Evolutionary conservation across 1,139 yeast species (phyloP), one percentile per base, ranked within the genome.

Genomic region (Spathaspora sp.): DNA sequence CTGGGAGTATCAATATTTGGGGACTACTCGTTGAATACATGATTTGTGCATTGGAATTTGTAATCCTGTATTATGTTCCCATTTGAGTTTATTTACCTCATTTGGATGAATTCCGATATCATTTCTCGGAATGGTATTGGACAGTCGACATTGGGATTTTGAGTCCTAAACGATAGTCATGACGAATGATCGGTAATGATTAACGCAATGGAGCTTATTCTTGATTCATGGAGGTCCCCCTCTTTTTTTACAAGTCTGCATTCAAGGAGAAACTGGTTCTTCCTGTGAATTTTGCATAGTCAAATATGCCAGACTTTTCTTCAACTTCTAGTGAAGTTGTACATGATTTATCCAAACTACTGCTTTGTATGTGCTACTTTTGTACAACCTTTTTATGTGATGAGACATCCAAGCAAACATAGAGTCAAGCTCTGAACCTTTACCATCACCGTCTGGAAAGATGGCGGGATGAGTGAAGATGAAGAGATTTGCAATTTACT

Each of bases 171-270:
- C 86, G 81, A 86, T 73, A 86, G 95, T 81, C 80, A 86, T 86
- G 81, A 79, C 89, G 84, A 83, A 80, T 84, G 84, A 57, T 60
- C 61, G 56, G 52, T 45, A n/a, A 36, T 55, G 64, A 65, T 72
- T 74, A 84, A 86, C 95, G 78, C 93, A 85, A 86, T 86, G 95
- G 93, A 86, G 95, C 95, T 86, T 84, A 86, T 85, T 84, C 85
- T 82, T 74, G 81, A 67, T 62, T 72, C 81, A 81, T 80, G 86
- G 72, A 79, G 73, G 77, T 71, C 78, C 53, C 63, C 58, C 41
- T 31, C 37, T 18, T 24, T 27, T 41, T 51, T 56, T 17, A 36
- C 37, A 66, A 67, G 72, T 65, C 60, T 61, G 75, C 51, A 48
- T 43, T 51, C 57, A 54, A 47, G 49, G 47, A 37, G 41, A 17